Evolutionary conservation across 768 basidiomycete species (phyloP), one percentile per base, ranked within the genome.

Genomic region (Psilocybe sp.): DNA sequence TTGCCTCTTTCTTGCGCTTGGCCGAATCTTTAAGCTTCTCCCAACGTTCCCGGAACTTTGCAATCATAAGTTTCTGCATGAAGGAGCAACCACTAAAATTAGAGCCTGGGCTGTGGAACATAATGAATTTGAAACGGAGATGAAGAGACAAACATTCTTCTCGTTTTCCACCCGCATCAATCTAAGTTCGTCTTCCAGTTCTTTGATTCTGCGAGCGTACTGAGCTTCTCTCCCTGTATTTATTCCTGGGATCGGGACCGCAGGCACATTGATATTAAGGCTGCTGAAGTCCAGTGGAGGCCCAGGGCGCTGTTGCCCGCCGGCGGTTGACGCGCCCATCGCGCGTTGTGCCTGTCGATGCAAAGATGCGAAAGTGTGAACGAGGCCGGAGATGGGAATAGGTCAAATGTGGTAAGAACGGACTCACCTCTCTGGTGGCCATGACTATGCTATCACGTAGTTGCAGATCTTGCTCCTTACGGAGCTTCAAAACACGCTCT

Each of bases 11-110:
- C 71, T 92, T 92, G 52, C 87, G 82, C 66, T 85, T 90, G 7
- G 89, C 87, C 20, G 87, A 87, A 60, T 93, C 92, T 64, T 93
- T 93, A 49, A 93, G 71, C 65, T 90, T 92, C 63, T 89, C 88
- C 91, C 91, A 93, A 36, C 89, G 78, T 68, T 92, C 91, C 20
- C 87, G 81, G 68, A 89, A 92, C 59, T 87, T 86, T 16, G 76
- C 73, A 55, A 92, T 90, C 80, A 90, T 87, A 10, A 81, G 73
- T 82, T 86, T 89, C 91, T 92, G 68, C 59, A 51, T 43, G 60
- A 14, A 53, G 47, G 37, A 38, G 18, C n/a, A 18, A 38, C 37
- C 37, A 38, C 14, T 38, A 14, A 31, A 46, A 35, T 46, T 35
- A 28, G 32, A 40, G 47, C 19, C 38, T 34, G 13, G 28, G 39